phyloP scores from a whole-genome alignment of 2,329 filamentous ascomycete species.

The Periconia digitata region DNA sequence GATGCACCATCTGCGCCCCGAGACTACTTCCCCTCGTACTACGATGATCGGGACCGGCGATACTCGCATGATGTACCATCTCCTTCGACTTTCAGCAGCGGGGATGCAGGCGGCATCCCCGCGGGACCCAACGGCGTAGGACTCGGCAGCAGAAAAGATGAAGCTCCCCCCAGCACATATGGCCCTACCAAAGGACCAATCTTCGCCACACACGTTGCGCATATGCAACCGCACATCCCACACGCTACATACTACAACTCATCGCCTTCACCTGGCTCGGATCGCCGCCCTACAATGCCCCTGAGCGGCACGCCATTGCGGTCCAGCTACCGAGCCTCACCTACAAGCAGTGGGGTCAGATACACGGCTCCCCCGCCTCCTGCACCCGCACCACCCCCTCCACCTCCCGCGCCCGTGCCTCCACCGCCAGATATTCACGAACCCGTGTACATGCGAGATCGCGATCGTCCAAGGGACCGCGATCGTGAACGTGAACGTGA shows the following conservation, averaged over 20 bases:
- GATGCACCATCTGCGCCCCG: conserved; percentile 43
- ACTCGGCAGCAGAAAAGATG: conserved; percentile 16
- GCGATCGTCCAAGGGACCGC: conserved; percentile 10
- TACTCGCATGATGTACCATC: conserved; percentile 26
- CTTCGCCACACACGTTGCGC: conserved; percentile 51
- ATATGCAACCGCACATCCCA: conserved; percentile 30
- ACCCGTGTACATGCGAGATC: conserved; percentile 20
- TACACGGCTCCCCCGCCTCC: conserved; percentile 28
- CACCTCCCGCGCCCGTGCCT: neutral
- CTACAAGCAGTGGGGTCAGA: conserved; percentile 22
- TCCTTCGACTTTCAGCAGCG: neutral
- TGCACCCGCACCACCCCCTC: conserved; percentile 10
- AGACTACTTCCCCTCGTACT: conserved; percentile 43
- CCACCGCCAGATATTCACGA: conserved; percentile 24
- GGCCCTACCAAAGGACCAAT: conserved; percentile 49
- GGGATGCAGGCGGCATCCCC: conserved; percentile 1
- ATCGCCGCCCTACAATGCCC: conserved; percentile 25
- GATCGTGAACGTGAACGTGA: conserved; percentile 19
- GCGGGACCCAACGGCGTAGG: neutral
- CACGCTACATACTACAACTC: conserved; percentile 26
- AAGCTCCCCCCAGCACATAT: conserved; percentile 37
- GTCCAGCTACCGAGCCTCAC: conserved; percentile 19
- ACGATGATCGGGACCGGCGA: conserved; percentile 25
- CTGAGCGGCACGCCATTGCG: conserved; percentile 12
- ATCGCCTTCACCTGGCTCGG: neutral